phyloP scores from a whole-genome alignment of 306 rosid species.

The Rubus parviflorus region DNA sequence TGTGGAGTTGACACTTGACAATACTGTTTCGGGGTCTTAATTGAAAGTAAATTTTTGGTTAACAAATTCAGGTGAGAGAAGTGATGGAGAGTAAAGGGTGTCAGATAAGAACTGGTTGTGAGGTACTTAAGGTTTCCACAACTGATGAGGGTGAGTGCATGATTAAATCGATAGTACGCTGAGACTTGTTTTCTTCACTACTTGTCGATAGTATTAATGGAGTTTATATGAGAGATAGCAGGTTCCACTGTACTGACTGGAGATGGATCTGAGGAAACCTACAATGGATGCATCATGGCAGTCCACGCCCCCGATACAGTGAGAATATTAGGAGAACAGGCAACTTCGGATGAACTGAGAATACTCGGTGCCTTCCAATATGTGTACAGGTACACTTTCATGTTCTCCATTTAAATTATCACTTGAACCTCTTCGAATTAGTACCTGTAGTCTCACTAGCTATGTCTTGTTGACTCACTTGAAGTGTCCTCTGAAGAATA shows the following conservation, averaged over 20 bases:
- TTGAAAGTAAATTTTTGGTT: slow-evolving; percentile 2
- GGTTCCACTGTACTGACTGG: too few relatives aligned
- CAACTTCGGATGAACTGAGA: too few relatives aligned
- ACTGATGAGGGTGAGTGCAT: slow-evolving; percentile 57
- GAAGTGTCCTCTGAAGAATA: slow-evolving; percentile 25
- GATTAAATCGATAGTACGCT: background rate
- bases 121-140: slow-evolving; percentile 53
- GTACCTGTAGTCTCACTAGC: too few relatives aligned
- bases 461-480: background rate
- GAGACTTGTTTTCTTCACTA: slow-evolving; percentile 5
- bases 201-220: background rate
- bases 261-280: too few relatives aligned
- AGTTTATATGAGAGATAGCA: background rate
- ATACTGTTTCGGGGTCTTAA: background rate
- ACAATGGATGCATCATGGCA: too few relatives aligned
- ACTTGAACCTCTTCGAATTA: too few relatives aligned
- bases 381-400: too few relatives aligned
- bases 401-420: too few relatives aligned
- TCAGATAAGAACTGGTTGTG: slow-evolving; percentile 46
- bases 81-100: slow-evolving; percentile 60
- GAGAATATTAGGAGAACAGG: too few relatives aligned
- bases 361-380: too few relatives aligned
- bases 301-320: too few relatives aligned
- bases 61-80: slow-evolving; percentile 57
- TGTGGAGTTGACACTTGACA: background rate